Evolutionary conservation across 345 rosid species (phyloP).

Genomic region (Rhizophora mangle): DNA sequence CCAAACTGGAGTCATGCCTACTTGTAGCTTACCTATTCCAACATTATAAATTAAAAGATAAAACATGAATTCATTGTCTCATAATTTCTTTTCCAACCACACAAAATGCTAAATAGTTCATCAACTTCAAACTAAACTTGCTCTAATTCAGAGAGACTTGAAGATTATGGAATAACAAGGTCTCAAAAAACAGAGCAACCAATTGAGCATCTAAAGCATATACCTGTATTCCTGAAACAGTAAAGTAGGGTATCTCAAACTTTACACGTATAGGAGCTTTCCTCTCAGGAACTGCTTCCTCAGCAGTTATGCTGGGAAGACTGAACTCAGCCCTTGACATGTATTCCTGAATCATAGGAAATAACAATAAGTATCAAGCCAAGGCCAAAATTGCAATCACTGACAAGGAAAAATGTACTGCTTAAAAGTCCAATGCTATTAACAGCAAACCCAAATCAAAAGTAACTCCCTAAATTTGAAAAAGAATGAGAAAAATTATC

Average conservation of each 20-base stretch:
- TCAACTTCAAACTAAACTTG: too few species aligned
- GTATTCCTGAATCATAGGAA: conserved; percentile 55
- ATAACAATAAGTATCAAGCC: conserved; percentile 4
- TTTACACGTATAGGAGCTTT: conserved; percentile 76
- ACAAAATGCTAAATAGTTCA: too few species aligned
- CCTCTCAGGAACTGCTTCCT: conserved; percentile 68
- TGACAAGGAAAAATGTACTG: not conserved
- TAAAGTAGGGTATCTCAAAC: conserved; percentile 85
- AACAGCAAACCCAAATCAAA: not conserved
- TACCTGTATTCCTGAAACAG: conserved; percentile 92
- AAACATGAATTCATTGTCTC: too few species aligned
- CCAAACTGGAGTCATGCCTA: too few species aligned
- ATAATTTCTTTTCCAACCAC: too few species aligned
- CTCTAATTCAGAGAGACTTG: not conserved
- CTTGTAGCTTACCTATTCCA: too few species aligned
- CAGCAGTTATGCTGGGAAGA: conserved; percentile 73
- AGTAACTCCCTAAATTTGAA: not conserved
- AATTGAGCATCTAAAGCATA: conserved; percentile 15
- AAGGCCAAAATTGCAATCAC: not conserved
- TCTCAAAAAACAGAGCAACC: not conserved
- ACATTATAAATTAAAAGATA: too few species aligned
- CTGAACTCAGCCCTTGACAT: conserved; percentile 79
- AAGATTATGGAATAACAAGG: not conserved
- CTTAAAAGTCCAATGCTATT: not conserved
- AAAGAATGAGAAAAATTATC: not conserved